Conservation (phyloP, 805 yeast genomes). For the Candida oleophila region DNA sequence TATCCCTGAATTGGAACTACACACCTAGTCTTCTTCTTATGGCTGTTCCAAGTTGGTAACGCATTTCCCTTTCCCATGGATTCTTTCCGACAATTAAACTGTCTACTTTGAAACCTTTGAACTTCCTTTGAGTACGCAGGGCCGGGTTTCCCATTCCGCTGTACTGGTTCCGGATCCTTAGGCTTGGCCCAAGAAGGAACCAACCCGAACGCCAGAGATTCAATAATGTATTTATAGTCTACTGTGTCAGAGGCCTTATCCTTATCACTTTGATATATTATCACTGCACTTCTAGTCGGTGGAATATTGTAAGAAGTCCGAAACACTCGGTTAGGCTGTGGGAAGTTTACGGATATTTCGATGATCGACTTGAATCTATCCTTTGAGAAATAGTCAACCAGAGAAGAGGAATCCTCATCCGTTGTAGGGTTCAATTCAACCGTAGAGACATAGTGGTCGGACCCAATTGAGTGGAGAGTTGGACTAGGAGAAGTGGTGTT, state of each 20-base stretch:
- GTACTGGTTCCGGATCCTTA: slow-evolving; percentile 28
- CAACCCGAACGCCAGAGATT: slow-evolving; percentile 78
- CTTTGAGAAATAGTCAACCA: background rate
- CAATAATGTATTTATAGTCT: slow-evolving; percentile 22
- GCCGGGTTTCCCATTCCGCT: slow-evolving; percentile 14
- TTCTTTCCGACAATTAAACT: slow-evolving; percentile 77
- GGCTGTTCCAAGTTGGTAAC: slow-evolving; percentile 55
- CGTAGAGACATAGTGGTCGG: slow-evolving; percentile 1
- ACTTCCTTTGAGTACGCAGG: slow-evolving; percentile 27
- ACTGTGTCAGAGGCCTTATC: slow-evolving; percentile 3
- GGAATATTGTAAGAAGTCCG: slow-evolving; percentile 55
- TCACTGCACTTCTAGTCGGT: slow-evolving; percentile 56
- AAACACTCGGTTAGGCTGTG: slow-evolving; percentile 10
- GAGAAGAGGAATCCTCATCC: background rate
- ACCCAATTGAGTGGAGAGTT: background rate
- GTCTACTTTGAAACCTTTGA: slow-evolving; percentile 39
- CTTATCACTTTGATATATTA: slow-evolving; percentile 20
- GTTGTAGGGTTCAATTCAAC: background rate
- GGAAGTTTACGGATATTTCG: slow-evolving; percentile 9
- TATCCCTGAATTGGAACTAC: slow-evolving; percentile 81
- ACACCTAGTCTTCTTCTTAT: slow-evolving; percentile 55
- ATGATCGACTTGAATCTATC: background rate
- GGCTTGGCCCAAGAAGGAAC: slow-evolving; percentile 67
- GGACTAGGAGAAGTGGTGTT: background rate
- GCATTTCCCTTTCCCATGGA: slow-evolving; percentile 43